phyloP scores from a whole-genome alignment of 495 filamentous ascomycete species.

The Aspergillus panamensis region DNA sequence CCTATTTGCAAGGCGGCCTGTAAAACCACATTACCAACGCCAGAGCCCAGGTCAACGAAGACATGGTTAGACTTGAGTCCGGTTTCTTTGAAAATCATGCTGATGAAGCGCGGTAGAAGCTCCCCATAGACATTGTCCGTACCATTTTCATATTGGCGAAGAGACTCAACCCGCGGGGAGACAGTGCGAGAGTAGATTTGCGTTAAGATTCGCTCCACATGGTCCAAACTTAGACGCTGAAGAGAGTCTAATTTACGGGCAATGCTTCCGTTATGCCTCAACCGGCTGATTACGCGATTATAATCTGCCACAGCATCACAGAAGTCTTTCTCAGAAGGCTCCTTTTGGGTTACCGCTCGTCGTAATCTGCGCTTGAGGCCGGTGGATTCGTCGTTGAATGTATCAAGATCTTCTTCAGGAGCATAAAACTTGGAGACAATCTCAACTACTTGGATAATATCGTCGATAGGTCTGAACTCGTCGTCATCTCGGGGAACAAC shows the following conservation, averaged over 20 bases:
- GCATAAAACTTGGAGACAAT: slow-evolving; percentile 72
- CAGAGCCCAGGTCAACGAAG: slow-evolving; percentile 92
- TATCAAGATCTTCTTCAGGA: slow-evolving; percentile 56
- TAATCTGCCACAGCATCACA: slow-evolving; percentile 66
- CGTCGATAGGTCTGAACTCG: slow-evolving; percentile 79
- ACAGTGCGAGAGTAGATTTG: slow-evolving; percentile 92
- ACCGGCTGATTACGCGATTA: slow-evolving; percentile 61
- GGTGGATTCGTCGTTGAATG: slow-evolving; percentile 67
- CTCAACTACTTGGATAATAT: slow-evolving; percentile 78
- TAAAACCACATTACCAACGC: slow-evolving; percentile 91
- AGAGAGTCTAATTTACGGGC: slow-evolving; percentile 62
- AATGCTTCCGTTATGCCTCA: slow-evolving; percentile 62
- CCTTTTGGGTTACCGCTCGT: slow-evolving; percentile 56
- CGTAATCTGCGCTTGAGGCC: slow-evolving; percentile 72
- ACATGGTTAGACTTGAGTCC: slow-evolving; percentile 72
- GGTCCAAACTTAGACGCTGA: slow-evolving; percentile 60
- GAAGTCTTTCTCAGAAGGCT: slow-evolving; percentile 59
- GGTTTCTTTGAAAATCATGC: slow-evolving; percentile 74
- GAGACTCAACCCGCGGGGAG: slow-evolving; percentile 75
- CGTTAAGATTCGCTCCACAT: slow-evolving; percentile 76
- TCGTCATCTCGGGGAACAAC: slow-evolving; percentile 69
- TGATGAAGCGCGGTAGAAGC: slow-evolving; percentile 77
- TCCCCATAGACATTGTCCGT: slow-evolving; percentile 94
- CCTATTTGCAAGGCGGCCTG: slow-evolving; percentile 93
- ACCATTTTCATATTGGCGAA: slow-evolving; percentile 80